Evolutionary conservation across 2,329 filamentous ascomycete species (phyloP).

Genomic region (Nectriaceae sp.): DNA sequence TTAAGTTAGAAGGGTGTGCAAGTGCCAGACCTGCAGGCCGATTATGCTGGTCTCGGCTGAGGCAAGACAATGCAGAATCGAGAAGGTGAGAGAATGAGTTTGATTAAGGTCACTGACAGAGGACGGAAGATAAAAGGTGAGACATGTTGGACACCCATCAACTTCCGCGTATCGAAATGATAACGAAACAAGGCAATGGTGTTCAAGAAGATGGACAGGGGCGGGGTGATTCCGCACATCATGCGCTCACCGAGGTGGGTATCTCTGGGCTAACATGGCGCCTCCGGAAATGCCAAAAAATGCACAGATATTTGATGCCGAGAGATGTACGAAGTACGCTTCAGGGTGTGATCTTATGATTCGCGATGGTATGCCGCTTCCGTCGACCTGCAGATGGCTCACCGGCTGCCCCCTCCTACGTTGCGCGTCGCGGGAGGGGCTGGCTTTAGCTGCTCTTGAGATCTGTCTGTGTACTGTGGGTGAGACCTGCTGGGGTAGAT

Average conservation of each 20-base stretch:
- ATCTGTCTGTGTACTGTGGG: neutral
- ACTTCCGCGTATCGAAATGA: too few relatives aligned
- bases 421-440: neutral
- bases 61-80: too few relatives aligned
- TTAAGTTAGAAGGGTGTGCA: too few relatives aligned
- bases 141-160: too few relatives aligned
- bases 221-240: neutral
- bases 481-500: neutral
- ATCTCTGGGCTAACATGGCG: neutral
- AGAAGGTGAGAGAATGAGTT: too few relatives aligned
- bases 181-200: too few relatives aligned
- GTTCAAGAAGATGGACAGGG: too few relatives aligned
- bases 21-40: too few relatives aligned
- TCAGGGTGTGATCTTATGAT: neutral
- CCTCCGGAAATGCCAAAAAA: neutral
- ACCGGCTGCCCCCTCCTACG: neutral
- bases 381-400: neutral
- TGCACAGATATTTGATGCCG: neutral
- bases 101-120: too few relatives aligned
- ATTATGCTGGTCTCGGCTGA: too few relatives aligned
- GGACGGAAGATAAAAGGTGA: too few relatives aligned
- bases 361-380: neutral
- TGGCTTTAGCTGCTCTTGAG: neutral
- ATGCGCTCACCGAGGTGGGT: neutral
- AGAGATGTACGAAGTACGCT: neutral